Percentiles rank a stretch among this genome's conserved stretches.
Conservation (phyloP, 768 basidiomycete species). For the Pisolithus orientalis region DNA sequence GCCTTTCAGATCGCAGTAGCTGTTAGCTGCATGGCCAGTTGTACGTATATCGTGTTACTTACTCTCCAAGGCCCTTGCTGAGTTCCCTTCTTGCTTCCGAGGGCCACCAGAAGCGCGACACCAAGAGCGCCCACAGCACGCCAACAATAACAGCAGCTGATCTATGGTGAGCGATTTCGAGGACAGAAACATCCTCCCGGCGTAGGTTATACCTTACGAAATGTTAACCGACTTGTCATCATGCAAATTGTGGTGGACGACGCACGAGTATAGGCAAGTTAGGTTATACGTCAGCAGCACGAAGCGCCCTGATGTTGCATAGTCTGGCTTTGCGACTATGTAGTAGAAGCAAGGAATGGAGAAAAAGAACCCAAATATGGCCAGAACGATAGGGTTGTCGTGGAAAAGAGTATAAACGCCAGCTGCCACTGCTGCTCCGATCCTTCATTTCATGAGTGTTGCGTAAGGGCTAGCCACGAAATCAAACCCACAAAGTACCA, state of each 20-base stretch:
- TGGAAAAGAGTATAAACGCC: slow-evolving; percentile 69
- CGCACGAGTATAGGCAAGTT: slow-evolving; percentile 67
- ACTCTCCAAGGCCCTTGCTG: slow-evolving; percentile 84
- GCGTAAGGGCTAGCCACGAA: neutral
- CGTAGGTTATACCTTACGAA: slow-evolving; percentile 70
- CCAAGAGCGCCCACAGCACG: slow-evolving; percentile 82
- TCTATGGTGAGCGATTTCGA: slow-evolving; percentile 70
- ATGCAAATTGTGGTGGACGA: neutral
- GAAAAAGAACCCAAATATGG: slow-evolving; percentile 82
- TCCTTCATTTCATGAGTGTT: slow-evolving; percentile 33
- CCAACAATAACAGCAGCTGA: slow-evolving; percentile 78
- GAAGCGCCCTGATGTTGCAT: slow-evolving; percentile 71
- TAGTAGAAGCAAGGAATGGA: slow-evolving; percentile 93
- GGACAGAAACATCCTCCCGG: slow-evolving; percentile 52
- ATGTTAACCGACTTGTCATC: neutral
- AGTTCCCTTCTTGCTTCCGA: slow-evolving; percentile 88
- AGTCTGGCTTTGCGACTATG: slow-evolving; percentile 72
- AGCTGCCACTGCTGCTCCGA: slow-evolving; percentile 75
- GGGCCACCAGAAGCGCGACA: slow-evolving; percentile 94
- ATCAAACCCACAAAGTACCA: slow-evolving; percentile 67
- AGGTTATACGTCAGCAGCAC: slow-evolving; percentile 86
- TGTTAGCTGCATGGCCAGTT: neutral
- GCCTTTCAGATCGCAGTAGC: slow-evolving; percentile 40
- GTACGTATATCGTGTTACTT: slow-evolving; percentile 19
- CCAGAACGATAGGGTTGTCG: slow-evolving; percentile 65